Percentiles rank a stretch among this genome's conserved stretches.
These are phyloP conservation scores for Trichomonas gallinae DNA, from an alignment of 208 protist species.

Conservation along the genomic window DNA sequence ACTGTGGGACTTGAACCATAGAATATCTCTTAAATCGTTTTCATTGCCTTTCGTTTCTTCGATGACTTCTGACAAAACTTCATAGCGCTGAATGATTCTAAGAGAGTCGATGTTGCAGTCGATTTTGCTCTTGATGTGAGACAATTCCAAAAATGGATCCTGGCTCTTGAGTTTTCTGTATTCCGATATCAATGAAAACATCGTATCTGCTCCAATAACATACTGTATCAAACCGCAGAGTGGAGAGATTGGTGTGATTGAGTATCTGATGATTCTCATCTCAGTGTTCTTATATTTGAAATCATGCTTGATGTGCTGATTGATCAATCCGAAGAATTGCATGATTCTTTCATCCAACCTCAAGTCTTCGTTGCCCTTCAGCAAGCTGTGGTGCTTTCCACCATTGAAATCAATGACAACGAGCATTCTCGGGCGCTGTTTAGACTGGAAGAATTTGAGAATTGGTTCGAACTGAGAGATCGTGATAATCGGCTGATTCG, in stretches of 20 bases:
- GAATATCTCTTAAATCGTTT: background rate
- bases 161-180: background rate
- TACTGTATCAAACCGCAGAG: background rate
- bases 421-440: background rate
- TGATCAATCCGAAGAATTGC: background rate
- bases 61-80: background rate
- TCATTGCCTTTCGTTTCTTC: background rate
- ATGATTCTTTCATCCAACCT: background rate
- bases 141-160: background rate
- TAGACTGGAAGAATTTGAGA: background rate
- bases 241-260: background rate
- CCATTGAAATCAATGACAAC: background rate
- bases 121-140: background rate
- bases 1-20: background rate
- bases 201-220: background rate
- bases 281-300: background rate
- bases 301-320: background rate
- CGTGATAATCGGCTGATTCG: background rate
- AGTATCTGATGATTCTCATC: background rate
- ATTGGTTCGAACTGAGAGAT: background rate
- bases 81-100: background rate
- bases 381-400: background rate
- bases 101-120: background rate
- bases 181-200: background rate
- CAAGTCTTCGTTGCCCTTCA: background rate